Evolutionary conservation across 2,329 filamentous ascomycete species (phyloP).

Genomic region (Penicillium concentricum): DNA sequence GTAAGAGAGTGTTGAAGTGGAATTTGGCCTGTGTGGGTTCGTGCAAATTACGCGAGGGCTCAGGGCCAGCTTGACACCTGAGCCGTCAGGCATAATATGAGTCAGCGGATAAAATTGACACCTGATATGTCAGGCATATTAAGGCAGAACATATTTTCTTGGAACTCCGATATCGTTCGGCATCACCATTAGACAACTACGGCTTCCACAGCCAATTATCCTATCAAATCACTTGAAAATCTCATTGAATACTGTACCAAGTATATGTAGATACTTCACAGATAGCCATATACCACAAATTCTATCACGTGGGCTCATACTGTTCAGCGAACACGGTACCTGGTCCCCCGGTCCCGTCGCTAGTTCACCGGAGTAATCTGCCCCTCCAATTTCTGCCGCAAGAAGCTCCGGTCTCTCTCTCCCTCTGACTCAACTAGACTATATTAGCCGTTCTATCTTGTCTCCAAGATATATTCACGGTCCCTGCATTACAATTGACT

Average conservation of each 20-base stretch:
- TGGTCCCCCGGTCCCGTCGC: constrained; percentile 6
- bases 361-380: constrained; percentile 10
- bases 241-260: background rate
- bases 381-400: constrained; percentile 28
- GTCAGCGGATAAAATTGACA: constrained; percentile 13
- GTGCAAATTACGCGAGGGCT: constrained; percentile 35
- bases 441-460: constrained; percentile 2
- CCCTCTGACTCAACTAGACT: constrained; percentile 2
- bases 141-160: constrained; percentile 1
- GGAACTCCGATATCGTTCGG: constrained; percentile 5
- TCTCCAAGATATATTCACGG: background rate
- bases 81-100: constrained; percentile 22
- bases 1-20: constrained; percentile 29
- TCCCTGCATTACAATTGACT: constrained; percentile 12
- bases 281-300: background rate
- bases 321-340: background rate
- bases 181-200: background rate
- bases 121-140: constrained; percentile 9
- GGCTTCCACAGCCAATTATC: background rate
- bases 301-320: constrained; percentile 3
- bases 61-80: constrained; percentile 32
- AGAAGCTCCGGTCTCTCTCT: constrained; percentile 12
- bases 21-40: constrained; percentile 38
- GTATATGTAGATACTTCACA: background rate
- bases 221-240: background rate